Base-by-base conservation (phyloP, 176 grass and related monocot species). In the Typha latifolia region DNA sequence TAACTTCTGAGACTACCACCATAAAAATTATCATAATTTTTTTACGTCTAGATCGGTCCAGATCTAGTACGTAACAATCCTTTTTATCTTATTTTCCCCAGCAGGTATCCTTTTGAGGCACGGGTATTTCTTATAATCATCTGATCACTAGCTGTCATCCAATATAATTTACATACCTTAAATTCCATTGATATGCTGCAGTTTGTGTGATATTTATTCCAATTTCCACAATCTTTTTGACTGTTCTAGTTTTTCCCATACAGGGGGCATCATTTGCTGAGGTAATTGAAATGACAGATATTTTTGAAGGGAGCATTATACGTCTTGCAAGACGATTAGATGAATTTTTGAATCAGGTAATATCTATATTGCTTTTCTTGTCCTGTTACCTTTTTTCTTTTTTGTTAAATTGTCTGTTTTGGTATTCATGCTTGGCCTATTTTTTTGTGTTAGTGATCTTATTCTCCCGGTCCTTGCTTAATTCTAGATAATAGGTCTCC, bases 281-380 rank as follows among this genome's bases (percentile, higher is more conserved):
- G 77, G 95, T 94, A 64, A 99, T 87, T 32, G 89, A 99, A 74
- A 99, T 99, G 94, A 99, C 94, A 0, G 94, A 90, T 66, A 99
- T 99, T 83, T 99, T 93, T 85, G 81, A 99, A 80, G 94, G 94
- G 51, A 99, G 84, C 78, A 75, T 99, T 79, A 99, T 94, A 74
- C 78, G 95, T 51, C 79, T 90, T 66, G 95, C 81, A 48, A 87
- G 95, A 80, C 86, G 95, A 72, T 70, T 99, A 65, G 86, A 94
- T 87, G 95, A 99, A 76, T 99, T 99, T 86, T 79, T 99, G 77
- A 94, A 99, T 85, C 95, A 99, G 95, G 95, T 95, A 76, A n/a
- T 56, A 56, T 37, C 31, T 57, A 3, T 74, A 22, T 64, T 61
- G 14, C 27, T 37, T 34, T 4, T 63, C 12, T 63, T 70, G 37